Base-by-base conservation (phyloP, 768 basidiomycete genomes). In the Baorangia bicolor region DNA sequence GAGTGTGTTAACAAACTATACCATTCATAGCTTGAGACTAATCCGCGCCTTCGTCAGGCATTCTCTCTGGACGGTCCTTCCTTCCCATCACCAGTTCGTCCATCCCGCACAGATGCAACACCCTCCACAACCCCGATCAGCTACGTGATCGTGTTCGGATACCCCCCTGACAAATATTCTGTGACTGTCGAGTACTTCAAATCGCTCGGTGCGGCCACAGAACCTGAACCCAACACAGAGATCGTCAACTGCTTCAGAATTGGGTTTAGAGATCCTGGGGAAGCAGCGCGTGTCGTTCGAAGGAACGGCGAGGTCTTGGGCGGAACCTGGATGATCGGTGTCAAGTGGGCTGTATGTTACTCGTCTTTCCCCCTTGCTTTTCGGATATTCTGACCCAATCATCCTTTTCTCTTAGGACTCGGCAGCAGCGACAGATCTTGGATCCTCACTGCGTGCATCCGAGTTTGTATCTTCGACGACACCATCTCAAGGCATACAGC, bases 141-240 rank as follows among this genome's bases (percentile, higher is more conserved):
- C 28, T 87, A 87, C 64, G 77, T 95, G 34, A 77, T 93, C 64
- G 84, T 95, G 49, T 95, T 92, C 57, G 93, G 93, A n/a, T 95
- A 93, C 67, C 92, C 93, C 6, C 76, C 83, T 31, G 89, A 93
- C 70, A 85, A 85, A 64, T 89, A 87, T 68, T 83, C 81, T 49
- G 66, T 85, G 16, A 84, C 88, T 0, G 83, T 82, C 16, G 88
- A 88, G 63, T 88, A 88, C 69, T 88, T 92, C 75, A 81, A 80
- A 61, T 83, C 85, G 1, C 73, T 95, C 21, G 91, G 90, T 9
- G 82, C 83, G 14, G 74, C 85, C 33, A 86, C 87, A 3, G 87
- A 87, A 18, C 78, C 87, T 0, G 85, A 90, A 44, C 81, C 80
- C 11, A 82, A 86, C 64, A 69, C 76, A 1, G 88, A 91, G 40